Conservation (phyloP, 179 eudicot species). For the Carnegiea gigantea region DNA sequence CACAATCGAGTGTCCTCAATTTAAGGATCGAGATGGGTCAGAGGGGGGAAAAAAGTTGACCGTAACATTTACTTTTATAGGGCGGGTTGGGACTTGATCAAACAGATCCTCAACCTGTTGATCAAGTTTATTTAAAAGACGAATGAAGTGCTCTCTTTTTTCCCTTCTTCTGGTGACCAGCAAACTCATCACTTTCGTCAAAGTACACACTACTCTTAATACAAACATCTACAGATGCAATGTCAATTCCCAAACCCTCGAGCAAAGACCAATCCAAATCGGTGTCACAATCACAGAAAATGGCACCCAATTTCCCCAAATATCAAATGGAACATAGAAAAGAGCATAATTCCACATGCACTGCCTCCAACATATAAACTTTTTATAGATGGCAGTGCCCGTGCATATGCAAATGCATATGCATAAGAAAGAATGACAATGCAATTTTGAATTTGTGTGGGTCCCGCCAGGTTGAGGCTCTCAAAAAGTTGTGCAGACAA, state of each 20-base stretch:
- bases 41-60: no score
- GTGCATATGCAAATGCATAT: constrained; percentile 12
- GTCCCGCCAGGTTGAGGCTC: constrained; percentile 20
- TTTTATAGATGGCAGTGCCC: constrained; percentile 24
- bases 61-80: no score
- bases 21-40: no score
- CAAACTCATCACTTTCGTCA: no score
- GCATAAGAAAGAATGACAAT: constrained; percentile 4
- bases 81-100: no score
- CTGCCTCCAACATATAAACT: constrained; percentile 5
- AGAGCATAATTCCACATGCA: constrained; percentile 32
- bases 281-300: neutral
- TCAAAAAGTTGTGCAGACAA: constrained; percentile 21
- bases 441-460: constrained; percentile 8
- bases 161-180: no score
- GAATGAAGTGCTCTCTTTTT: no score
- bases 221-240: no score
- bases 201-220: no score
- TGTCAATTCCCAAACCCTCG: neutral
- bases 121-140: no score
- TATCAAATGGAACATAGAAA: constrained; percentile 24
- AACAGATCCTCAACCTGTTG: no score
- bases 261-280: neutral
- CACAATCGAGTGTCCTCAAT: no score
- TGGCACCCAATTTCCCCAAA: neutral